These are phyloP conservation scores for Toxoplasma gondii DNA, from an alignment of 169 alveolate species.

Conservation along the genomic window DNA sequence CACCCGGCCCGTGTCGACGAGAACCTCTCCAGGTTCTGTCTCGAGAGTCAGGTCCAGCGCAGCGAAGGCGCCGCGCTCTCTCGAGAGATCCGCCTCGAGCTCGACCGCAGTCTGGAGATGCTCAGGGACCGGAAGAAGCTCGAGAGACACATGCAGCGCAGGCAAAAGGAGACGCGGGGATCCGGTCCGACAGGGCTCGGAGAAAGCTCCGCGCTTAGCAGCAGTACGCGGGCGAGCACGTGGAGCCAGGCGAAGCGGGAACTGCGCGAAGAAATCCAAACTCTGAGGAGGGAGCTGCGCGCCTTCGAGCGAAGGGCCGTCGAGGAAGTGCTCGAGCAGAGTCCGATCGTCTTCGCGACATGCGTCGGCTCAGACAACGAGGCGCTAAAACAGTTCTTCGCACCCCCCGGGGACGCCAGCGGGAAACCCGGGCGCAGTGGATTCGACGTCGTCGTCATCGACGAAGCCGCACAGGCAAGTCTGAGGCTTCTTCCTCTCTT, in stretches of 20 bases:
- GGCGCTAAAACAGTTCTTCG: neutral
- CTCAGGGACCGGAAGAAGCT: neutral
- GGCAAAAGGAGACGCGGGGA: neutral
- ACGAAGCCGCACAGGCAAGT: slow-evolving; percentile 62
- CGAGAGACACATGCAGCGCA: neutral
- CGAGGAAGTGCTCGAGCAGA: slow-evolving; percentile 7
- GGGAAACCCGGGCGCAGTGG: neutral
- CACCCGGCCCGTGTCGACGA: slow-evolving; percentile 58
- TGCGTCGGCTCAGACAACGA: slow-evolving; percentile 52
- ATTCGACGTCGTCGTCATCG: slow-evolving; percentile 63
- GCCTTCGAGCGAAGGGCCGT: neutral
- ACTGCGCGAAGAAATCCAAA: slow-evolving; percentile 5
- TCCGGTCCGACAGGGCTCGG: neutral
- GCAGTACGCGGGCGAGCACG: neutral
- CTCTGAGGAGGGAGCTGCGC: slow-evolving; percentile 18
- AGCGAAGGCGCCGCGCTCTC: slow-evolving; percentile 20
- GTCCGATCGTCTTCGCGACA: slow-evolving; percentile 51
- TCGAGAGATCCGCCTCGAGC: neutral
- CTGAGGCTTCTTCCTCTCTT: neutral
- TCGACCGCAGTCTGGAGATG: slow-evolving; percentile 26
- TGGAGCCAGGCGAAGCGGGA: neutral
- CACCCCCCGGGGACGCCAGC: neutral
- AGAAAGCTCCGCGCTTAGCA: neutral
- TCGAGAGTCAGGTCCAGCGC: slow-evolving; percentile 7
- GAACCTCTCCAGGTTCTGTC: neutral